A percentile compares a stretch with the other conserved stretches of the same genome.
These are phyloP conservation scores for Neurospora sp. DNA, from an alignment of 2,329 filamentous ascomycete genomes.

Conservation along the genomic window DNA sequence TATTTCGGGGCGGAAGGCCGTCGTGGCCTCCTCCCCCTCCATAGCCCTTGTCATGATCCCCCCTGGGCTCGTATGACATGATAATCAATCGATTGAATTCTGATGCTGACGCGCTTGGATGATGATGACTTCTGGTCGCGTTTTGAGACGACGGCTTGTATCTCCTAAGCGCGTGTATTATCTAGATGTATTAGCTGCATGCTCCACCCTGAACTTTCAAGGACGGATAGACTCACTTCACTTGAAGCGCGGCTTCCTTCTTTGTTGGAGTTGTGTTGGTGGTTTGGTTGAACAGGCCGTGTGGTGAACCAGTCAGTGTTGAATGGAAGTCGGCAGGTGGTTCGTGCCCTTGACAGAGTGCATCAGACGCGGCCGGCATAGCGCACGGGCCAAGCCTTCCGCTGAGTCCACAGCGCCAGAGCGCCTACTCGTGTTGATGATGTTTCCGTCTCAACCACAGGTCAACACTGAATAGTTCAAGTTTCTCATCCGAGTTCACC, in stretches of 20 bases:
- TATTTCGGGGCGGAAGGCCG: conserved; percentile 12
- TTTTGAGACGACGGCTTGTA: neutral
- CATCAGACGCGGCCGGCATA: neutral
- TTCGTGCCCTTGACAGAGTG: neutral
- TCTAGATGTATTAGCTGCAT: neutral
- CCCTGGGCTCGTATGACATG: conserved; percentile 16
- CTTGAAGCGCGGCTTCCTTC: neutral
- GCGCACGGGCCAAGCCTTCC: neutral
- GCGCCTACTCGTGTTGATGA: neutral
- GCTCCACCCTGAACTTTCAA: neutral
- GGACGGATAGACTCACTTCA: neutral
- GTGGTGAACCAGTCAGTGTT: neutral
- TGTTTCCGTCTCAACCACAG: neutral
- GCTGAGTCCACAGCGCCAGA: neutral
- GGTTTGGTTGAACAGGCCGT: neutral
- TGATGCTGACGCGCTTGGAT: neutral
- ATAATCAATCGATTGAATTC: neutral
- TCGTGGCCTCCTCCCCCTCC: conserved; percentile 9
- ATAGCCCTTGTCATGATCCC: conserved; percentile 13
- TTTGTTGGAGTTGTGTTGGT: neutral
- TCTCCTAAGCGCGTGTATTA: neutral
- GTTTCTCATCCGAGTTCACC: neutral
- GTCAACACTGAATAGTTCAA: neutral
- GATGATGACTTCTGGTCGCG: neutral
- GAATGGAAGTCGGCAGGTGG: neutral